Conservation (phyloP, 148 eudicot genomes). For the Polygonum maritimum region DNA sequence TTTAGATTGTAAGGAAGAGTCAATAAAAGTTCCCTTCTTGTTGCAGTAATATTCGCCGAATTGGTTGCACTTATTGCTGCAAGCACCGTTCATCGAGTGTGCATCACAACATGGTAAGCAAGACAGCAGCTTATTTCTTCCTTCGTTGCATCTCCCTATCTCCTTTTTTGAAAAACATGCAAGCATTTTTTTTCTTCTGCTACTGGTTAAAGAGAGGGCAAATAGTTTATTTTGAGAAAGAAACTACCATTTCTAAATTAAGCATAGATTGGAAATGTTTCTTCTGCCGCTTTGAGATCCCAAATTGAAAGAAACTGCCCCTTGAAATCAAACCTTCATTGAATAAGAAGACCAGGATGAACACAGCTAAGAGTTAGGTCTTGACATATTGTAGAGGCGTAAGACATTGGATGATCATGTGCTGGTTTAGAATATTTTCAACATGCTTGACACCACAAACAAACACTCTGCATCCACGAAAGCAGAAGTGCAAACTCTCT, state of each 20-base stretch:
- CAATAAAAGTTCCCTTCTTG: background rate
- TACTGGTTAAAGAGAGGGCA: background rate
- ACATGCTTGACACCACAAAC: background rate
- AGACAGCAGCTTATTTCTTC: background rate
- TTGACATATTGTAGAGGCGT: background rate
- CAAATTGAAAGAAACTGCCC: background rate
- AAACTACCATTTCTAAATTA: background rate
- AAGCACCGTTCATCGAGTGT: slow-evolving; percentile 75
- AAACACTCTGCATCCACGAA: no score
- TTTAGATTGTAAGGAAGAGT: no score
- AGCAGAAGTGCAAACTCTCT: background rate
- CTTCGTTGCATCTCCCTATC: background rate
- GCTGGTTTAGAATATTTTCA: background rate
- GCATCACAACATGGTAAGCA: slow-evolving; percentile 81
- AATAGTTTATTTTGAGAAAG: no score
- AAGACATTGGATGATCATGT: background rate
- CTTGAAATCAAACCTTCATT: background rate
- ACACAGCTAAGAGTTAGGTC: background rate
- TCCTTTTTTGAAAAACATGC: background rate
- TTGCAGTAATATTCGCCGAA: slow-evolving; percentile 69
- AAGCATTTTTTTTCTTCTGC: background rate
- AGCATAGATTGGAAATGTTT: background rate
- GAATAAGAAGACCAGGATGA: no score
- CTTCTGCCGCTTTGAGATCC: background rate
- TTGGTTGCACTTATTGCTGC: slow-evolving; percentile 71